Conservation (phyloP, 2,329 filamentous ascomycete species). For the Metarhizium rileyi region DNA sequence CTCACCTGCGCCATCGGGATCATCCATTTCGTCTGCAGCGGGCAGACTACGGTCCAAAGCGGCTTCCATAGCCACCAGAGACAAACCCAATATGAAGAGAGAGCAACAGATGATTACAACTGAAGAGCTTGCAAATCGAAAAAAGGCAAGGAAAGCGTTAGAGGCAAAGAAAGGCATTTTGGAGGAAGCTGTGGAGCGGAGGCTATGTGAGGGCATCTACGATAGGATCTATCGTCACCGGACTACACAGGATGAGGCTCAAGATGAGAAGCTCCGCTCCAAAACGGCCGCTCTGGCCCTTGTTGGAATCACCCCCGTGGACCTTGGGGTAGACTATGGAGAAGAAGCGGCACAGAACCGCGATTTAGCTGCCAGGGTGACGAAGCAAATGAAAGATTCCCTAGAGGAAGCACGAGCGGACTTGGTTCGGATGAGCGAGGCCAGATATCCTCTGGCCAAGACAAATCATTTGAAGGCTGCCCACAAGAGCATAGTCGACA, state of each 20-base stretch:
- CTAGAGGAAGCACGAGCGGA: conserved; percentile 60
- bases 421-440: conserved; percentile 73
- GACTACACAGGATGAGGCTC: conserved; percentile 85
- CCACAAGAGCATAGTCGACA: conserved; percentile 92
- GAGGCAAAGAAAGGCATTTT: conserved; percentile 68
- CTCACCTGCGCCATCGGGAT: conserved; percentile 43
- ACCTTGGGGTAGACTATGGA: conserved; percentile 70
- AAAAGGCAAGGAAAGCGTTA: conserved; percentile 65
- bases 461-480: conserved; percentile 78
- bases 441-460: conserved; percentile 83
- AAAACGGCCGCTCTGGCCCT: conserved; percentile 83
- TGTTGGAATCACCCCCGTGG: conserved; percentile 82
- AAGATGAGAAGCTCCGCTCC: conserved; percentile 88
- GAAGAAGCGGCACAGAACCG: conserved; percentile 43
- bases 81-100: conserved; percentile 36
- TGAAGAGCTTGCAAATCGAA: conserved; percentile 71
- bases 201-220: conserved; percentile 78
- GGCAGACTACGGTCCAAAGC: conserved; percentile 48
- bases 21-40: conserved; percentile 46
- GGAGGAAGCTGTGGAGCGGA: conserved; percentile 85
- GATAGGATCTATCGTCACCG: conserved; percentile 83
- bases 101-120: conserved; percentile 84
- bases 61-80: conserved; percentile 42
- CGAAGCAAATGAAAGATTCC: conserved; percentile 60
- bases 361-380: conserved; percentile 47